A percentile compares a stretch with the other conserved stretches of the same genome.
phyloP scores from a whole-genome alignment of 129 eudicot genomes.

The Helianthus tuberosus region DNA sequence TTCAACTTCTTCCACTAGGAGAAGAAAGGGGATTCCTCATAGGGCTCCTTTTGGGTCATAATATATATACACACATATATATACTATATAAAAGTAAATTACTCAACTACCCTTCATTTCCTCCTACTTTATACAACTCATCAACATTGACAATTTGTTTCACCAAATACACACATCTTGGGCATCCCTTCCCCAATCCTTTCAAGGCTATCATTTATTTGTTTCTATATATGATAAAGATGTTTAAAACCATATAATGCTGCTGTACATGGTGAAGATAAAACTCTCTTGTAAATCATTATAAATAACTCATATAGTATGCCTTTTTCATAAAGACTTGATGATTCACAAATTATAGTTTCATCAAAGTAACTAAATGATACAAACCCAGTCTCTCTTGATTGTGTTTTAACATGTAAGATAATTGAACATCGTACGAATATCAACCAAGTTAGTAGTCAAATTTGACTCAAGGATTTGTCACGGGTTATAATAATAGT shows the following conservation, averaged over 20 bases:
- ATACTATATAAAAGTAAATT: constrained; percentile 21
- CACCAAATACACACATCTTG: constrained; percentile 39
- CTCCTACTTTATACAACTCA: constrained; percentile 51
- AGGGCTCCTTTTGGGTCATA: constrained; percentile 84
- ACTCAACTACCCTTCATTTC: constrained; percentile 26
- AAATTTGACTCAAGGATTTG: constrained; percentile 17
- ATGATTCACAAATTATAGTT: neutral
- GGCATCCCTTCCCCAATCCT: constrained; percentile 36
- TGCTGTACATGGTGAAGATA: constrained; percentile 25
- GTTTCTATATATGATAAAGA: constrained; percentile 32
- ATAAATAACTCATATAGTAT: constrained; percentile 1
- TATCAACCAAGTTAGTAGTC: constrained; percentile 31
- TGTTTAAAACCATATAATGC: constrained; percentile 9
- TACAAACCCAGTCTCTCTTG: neutral
- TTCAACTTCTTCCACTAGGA: constrained; percentile 60
- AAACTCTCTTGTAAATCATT: constrained; percentile 22
- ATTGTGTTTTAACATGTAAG: constrained; percentile 19
- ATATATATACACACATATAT: neutral
- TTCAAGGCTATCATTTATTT: constrained; percentile 38
- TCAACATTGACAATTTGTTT: constrained; percentile 49
- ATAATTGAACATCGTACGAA: constrained; percentile 23
- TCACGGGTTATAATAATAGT: no score
- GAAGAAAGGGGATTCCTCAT: constrained; percentile 99
- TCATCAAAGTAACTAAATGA: constrained; percentile 7
- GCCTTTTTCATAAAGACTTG: neutral